Percentiles rank a stretch among this genome's conserved stretches.
Conservation (phyloP, 768 basidiomycete species). For the Macrolepiota albuminosa region DNA sequence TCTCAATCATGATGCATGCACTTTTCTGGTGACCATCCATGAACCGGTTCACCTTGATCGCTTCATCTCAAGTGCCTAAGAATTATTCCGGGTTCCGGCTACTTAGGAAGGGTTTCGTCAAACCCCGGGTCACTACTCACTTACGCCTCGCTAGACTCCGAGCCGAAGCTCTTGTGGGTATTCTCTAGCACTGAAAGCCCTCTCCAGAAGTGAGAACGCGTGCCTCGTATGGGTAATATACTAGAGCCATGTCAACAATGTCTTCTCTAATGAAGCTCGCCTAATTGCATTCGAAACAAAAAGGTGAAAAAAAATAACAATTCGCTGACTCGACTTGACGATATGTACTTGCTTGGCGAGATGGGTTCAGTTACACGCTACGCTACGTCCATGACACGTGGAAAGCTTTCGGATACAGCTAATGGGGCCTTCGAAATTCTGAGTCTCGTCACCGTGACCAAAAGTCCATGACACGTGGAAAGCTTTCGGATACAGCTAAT, state of each 20-base stretch:
- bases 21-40: too few species aligned
- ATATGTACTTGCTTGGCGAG: neutral
- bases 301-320: too few species aligned
- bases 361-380: neutral
- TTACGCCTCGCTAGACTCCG: neutral
- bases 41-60: too few species aligned
- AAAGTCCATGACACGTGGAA: slow-evolving; percentile 3
- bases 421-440: neutral
- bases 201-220: neutral
- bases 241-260: neutral
- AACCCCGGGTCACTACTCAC: neutral
- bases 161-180: neutral
- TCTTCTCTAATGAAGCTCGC: too few species aligned
- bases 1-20: too few species aligned
- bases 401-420: neutral
- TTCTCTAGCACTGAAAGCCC: neutral
- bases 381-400: slow-evolving; percentile 2
- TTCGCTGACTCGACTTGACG: neutral
- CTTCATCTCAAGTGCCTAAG: neutral
- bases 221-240: neutral
- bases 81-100: neutral
- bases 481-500: neutral
- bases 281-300: too few species aligned
- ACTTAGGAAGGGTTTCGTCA: neutral
- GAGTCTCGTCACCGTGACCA: neutral